Evolutionary conservation across 257 asterid species (phyloP).

Genomic region (Oldenlandia corymbosa): DNA sequence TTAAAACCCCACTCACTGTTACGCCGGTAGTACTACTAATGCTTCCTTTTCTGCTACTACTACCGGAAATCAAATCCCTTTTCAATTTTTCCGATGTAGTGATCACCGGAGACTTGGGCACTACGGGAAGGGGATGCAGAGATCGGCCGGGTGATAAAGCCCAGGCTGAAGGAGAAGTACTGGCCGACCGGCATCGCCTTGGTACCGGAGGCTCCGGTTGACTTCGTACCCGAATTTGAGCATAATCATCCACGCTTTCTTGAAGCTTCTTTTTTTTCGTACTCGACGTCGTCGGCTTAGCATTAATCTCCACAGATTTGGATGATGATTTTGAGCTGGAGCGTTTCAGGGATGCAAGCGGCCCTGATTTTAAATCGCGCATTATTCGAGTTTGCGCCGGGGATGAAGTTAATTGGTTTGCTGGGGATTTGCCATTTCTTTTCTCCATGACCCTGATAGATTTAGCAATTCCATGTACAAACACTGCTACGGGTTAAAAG

Average conservation of each 20-base stretch:
- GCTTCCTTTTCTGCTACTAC: constrained; percentile 14
- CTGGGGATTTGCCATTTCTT: constrained; percentile 22
- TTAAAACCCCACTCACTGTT: constrained; percentile 40
- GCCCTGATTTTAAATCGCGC: not conserved
- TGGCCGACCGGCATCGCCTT: constrained; percentile 36
- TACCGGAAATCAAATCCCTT: constrained; percentile 20
- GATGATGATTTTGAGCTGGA: constrained; percentile 7
- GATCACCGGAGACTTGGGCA: constrained; percentile 28
- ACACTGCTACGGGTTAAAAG: no score
- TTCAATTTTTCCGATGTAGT: constrained; percentile 20
- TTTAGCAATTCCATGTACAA: no score
- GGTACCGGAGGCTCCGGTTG: constrained; percentile 28
- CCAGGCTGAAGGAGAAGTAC: constrained; percentile 80
- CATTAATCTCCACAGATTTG: not conserved
- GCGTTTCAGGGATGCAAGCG: not conserved
- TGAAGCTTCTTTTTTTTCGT: constrained; percentile 25
- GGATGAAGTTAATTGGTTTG: not conserved
- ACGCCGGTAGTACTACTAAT: constrained; percentile 12
- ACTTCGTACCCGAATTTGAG: constrained; percentile 28
- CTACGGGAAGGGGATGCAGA: not conserved
- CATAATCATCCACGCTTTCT: constrained; percentile 24
- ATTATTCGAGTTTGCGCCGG: not conserved
- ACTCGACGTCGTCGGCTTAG: not conserved
- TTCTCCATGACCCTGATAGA: no score
- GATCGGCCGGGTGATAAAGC: constrained; percentile 69